Conservation (phyloP, 371 early-diverging fungal species). For the Mortierella sp. region DNA sequence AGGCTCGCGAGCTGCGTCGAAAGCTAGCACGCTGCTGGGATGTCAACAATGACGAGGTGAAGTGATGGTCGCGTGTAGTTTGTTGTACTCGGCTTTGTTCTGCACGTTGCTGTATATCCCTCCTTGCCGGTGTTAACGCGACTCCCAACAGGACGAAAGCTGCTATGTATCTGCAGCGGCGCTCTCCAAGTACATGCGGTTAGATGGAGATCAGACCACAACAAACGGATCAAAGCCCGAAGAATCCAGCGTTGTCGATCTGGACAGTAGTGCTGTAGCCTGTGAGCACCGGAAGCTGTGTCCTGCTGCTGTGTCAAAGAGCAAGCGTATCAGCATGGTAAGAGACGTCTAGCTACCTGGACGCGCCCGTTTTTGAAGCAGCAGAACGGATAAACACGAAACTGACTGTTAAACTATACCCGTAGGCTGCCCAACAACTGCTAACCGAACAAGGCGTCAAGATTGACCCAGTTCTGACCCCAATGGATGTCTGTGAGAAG, state of each 20-base stretch:
- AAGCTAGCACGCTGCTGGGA: constrained; percentile 39
- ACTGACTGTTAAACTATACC: background rate
- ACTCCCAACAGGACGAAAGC: constrained; percentile 17
- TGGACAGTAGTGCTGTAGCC: constrained; percentile 33
- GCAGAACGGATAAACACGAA: background rate
- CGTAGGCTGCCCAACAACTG: constrained; percentile 23
- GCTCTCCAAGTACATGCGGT: constrained; percentile 16
- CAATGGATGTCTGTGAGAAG: constrained; percentile 28
- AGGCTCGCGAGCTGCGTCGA: constrained; percentile 15
- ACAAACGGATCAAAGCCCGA: background rate
- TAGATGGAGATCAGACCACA: background rate
- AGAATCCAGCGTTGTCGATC: background rate
- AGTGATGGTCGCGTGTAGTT: background rate
- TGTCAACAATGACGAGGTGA: constrained; percentile 39
- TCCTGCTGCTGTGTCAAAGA: constrained; percentile 28
- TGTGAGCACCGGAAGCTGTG: constrained; percentile 55
- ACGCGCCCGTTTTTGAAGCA: background rate
- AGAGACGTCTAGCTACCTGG: background rate
- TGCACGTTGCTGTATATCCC: background rate
- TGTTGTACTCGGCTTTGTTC: background rate
- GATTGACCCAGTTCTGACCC: constrained; percentile 36
- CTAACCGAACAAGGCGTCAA: constrained; percentile 13
- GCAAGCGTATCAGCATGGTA: constrained; percentile 57
- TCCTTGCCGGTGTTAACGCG: background rate
- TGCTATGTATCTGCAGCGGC: constrained; percentile 26